These are phyloP conservation scores for Hypoxylon fuscum DNA, from an alignment of 495 filamentous ascomycete species.

Conservation along the genomic window DNA sequence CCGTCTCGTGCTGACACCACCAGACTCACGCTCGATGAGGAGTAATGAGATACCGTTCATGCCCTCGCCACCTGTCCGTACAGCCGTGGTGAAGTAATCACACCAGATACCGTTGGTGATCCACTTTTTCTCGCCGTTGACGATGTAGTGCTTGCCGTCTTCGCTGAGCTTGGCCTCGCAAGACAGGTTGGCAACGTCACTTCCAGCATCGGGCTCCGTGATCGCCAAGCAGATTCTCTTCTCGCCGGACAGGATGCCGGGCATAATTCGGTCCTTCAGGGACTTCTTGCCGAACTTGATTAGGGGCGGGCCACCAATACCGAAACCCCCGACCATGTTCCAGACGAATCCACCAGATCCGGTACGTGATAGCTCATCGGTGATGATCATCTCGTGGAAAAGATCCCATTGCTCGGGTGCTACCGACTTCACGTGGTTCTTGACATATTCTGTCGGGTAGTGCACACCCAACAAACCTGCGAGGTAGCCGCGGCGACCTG, in stretches of 20 bases:
- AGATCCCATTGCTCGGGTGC: conserved; percentile 92
- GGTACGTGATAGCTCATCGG: conserved; percentile 88
- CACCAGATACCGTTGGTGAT: conserved; percentile 97
- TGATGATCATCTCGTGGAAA: conserved; percentile 95
- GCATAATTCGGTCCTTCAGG: conserved; percentile 78
- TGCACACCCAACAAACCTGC: conserved; percentile 85
- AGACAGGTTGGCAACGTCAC: conserved; percentile 91
- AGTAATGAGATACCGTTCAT: conserved; percentile 93
- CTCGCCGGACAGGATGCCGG: conserved; percentile 86
- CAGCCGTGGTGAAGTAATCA: conserved; percentile 97
- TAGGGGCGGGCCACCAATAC: conserved; percentile 90
- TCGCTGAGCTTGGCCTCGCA: conserved; percentile 93
- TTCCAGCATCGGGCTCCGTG: conserved; percentile 66
- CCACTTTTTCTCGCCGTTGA: conserved; percentile 99
- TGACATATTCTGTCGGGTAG: conserved; percentile 78
- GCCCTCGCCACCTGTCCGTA: conserved; percentile 83
- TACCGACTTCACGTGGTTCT: conserved; percentile 77
- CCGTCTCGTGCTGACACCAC: conserved; percentile 86
- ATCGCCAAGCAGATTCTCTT: conserved; percentile 86
- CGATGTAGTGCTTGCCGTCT: conserved; percentile 98
- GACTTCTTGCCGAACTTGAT: conserved; percentile 92
- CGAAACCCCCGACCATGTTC: conserved; percentile 95
- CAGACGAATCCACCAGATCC: conserved; percentile 97
- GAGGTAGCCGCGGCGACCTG: conserved; percentile 91
- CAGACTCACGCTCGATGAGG: conserved; percentile 78